Evolutionary conservation across 2,329 filamentous ascomycete genomes (phyloP), one percentile per base, ranked within the genome.

Genomic region (Myriangium duriaei): DNA sequence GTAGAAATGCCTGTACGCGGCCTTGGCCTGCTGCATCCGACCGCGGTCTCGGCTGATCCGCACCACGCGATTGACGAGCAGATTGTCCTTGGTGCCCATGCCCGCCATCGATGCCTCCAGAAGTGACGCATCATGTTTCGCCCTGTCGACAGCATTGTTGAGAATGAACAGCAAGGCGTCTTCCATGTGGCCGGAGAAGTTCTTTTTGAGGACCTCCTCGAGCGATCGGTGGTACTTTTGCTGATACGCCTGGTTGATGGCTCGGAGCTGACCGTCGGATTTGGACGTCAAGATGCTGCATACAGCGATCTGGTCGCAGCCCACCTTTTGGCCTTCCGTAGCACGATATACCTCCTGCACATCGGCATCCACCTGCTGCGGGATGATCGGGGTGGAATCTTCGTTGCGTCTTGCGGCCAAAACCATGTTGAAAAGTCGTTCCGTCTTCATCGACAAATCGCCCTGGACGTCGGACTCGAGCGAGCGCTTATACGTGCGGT

Each of bases 181-280:
- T 56, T 87, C 69, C 86, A 96, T 95, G 55, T 96, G 88, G 1
- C 88, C 88, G 0, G 79, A 82, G 60, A 95, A 95, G 51, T 91
- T 77, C 63, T 74, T 81, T 45, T 76, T 74, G 49, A 96, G 76
- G 34, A 85, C 77, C 21, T 74, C 71, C 46, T 84, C 77, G 2
- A 96, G 67, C 10, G 73, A 65, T 28, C 71, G 71, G 13, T 76
- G 72, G 56, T 86, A 92, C 44, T 77, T 78, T 37, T 75, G 67
- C 50, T 77, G 68, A 61, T 93, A 96, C 1, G 76, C 69, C 37
- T 81, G 72, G 10, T 72, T 70, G 43, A 96, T 85, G 26, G 86
- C 86, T 21, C 83, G 75, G 39, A 98, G 71, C 58, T 96, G 86
- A 37, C 74, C 78, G 56, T 93, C 79, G 49, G 80, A 92, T 33